phyloP scores from a whole-genome alignment of 1,284 basidiomycete species.

The Malassezia arunalokei region DNA sequence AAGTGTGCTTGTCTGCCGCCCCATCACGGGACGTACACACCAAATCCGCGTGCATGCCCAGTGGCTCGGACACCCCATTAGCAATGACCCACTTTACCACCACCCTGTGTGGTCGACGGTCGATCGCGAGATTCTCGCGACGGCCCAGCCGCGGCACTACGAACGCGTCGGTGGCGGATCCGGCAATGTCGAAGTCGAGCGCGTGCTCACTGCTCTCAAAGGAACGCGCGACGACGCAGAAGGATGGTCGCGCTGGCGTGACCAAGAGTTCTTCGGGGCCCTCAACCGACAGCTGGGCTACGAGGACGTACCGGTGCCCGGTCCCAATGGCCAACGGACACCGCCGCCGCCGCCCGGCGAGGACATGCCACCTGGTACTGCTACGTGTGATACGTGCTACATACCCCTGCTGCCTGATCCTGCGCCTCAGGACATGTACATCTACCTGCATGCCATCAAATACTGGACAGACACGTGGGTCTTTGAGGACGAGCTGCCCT shows the following conservation, averaged over 20 bases:
- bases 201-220: conserved; percentile 40
- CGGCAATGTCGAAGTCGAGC: conserved; percentile 32
- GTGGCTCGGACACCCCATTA: conserved; percentile 82
- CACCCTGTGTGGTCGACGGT: conserved; percentile 40
- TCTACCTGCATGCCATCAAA: conserved; percentile 45
- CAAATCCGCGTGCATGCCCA: conserved; percentile 93
- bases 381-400: conserved; percentile 36
- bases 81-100: conserved; percentile 50
- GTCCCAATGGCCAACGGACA: conserved; percentile 31
- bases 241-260: conserved; percentile 43
- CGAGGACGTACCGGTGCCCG: conserved; percentile 30
- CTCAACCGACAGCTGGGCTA: conserved; percentile 31
- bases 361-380: conserved; percentile 17
- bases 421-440: conserved; percentile 36
- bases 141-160: conserved; percentile 32
- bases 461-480: conserved; percentile 44
- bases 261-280: conserved; percentile 38
- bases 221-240: conserved; percentile 38
- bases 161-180: conserved; percentile 35
- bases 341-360: conserved; percentile 13
- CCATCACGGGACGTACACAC: conserved; percentile 58
- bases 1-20: conserved; percentile 71
- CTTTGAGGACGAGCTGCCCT: conserved; percentile 41
- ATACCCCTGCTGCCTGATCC: conserved; percentile 38
- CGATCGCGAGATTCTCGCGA: conserved; percentile 22